Percentiles rank a stretch among this genome's conserved stretches.
phyloP scores from a whole-genome alignment of 2,329 filamentous ascomycete species.

The Clonostachys solani region DNA sequence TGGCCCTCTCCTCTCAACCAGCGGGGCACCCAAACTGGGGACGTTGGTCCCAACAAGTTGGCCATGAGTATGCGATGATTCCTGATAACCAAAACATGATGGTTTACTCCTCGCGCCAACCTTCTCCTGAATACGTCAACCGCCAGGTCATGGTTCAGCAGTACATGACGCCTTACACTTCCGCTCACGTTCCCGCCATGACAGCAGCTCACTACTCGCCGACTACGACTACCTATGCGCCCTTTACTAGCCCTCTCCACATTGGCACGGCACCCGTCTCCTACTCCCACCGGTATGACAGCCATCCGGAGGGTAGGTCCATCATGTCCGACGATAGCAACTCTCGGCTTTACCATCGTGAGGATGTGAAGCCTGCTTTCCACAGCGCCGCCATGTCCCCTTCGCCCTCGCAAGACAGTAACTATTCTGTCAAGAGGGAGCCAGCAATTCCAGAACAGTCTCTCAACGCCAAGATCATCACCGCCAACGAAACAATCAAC shows the following conservation, averaged over 20 bases:
- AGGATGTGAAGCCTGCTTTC: too few relatives aligned
- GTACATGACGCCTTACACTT: conserved; percentile 40
- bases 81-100: conserved; percentile 36
- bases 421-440: too few relatives aligned
- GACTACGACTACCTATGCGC: conserved; percentile 35
- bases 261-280: conserved; percentile 16
- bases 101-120: conserved; percentile 41
- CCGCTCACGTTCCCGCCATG: conserved; percentile 33
- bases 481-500: conserved; percentile 39
- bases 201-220: conserved; percentile 36
- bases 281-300: too few relatives aligned
- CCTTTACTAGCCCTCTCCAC: conserved; percentile 31
- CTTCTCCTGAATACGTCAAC: conserved; percentile 30
- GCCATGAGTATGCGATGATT: conserved; percentile 42
- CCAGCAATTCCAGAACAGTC: conserved; percentile 1
- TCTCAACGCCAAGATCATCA: conserved; percentile 29
- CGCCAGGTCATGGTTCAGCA: conserved; percentile 38
- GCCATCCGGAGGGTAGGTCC: too few relatives aligned
- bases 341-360: too few relatives aligned
- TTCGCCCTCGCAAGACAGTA: too few relatives aligned
- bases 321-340: too few relatives aligned
- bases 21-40: conserved; percentile 45
- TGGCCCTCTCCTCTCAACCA: conserved; percentile 45
- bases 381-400: too few relatives aligned
- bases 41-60: conserved; percentile 48